Conservation (phyloP, 306 rosid species). For the Cyclanthera cordifolia region DNA sequence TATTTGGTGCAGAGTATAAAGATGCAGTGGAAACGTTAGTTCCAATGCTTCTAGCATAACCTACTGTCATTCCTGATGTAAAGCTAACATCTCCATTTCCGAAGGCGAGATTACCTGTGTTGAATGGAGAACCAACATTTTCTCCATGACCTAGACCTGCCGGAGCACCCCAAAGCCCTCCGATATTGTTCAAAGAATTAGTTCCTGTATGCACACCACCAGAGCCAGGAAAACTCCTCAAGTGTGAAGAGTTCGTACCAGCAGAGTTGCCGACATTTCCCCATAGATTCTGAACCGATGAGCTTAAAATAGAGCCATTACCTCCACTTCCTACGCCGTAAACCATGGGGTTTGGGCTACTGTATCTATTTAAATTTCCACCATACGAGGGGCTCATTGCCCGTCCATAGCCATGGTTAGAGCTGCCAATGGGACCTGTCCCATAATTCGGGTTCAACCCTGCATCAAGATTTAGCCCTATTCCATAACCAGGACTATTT, state of each 20-base stretch:
- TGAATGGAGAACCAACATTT: conserved; percentile 3
- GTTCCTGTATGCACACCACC: conserved; percentile 13
- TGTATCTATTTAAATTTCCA: conserved; percentile 58
- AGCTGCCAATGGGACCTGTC: conserved; percentile 48
- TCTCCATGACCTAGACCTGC: conserved; percentile 9
- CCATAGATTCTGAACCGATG: conserved; percentile 69
- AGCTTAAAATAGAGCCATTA: conserved; percentile 18
- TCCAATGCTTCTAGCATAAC: conserved; percentile 16
- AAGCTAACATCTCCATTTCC: neutral
- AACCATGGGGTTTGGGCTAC: conserved; percentile 51
- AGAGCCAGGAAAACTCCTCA: conserved; percentile 47
- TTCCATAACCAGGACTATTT: conserved; percentile 71
- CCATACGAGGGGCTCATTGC: conserved; percentile 58
- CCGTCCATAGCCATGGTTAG: conserved; percentile 57
- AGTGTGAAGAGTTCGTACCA: conserved; percentile 46
- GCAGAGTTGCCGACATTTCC: conserved; percentile 55
- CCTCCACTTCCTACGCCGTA: conserved; percentile 11
- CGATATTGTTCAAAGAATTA: neutral
- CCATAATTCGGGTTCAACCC: conserved; percentile 65
- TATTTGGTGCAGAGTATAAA: conserved; percentile 13
- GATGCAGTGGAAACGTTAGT: conserved; percentile 14
- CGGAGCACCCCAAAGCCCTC: conserved; percentile 11
- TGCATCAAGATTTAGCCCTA: conserved; percentile 63
- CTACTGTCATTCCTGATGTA: conserved; percentile 1
- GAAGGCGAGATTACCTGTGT: neutral